These are phyloP conservation scores for Anethum foeniculum DNA, from an alignment of 140 eudicot genomes.

Conservation along the genomic window DNA sequence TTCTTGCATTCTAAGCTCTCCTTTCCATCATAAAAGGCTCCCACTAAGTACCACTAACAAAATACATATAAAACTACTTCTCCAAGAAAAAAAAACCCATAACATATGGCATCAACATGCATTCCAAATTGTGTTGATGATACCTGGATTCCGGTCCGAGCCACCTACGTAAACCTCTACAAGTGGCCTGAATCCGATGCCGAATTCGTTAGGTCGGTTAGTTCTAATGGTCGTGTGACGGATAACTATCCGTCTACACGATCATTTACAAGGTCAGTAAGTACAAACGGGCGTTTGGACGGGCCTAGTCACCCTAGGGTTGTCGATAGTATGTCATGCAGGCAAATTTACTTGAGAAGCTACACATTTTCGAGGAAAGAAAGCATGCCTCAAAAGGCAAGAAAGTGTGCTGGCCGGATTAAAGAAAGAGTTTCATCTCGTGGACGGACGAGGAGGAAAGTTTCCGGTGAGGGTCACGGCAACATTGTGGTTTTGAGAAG, in stretches of 20 bases:
- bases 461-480: constrained; percentile 16
- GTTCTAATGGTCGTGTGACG: constrained; percentile 22
- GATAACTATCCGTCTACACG: neutral
- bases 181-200: constrained; percentile 85
- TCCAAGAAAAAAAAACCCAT: neutral
- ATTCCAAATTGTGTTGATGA: constrained; percentile 57
- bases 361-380: constrained; percentile 75
- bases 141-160: constrained; percentile 54
- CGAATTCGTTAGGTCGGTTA: constrained; percentile 54
- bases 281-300: neutral
- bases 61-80: neutral
- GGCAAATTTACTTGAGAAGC: constrained; percentile 71
- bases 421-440: constrained; percentile 24
- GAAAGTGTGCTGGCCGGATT: constrained; percentile 41
- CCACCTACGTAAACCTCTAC: constrained; percentile 73
- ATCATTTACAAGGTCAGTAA: neutral
- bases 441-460: constrained; percentile 18
- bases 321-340: constrained; percentile 68
- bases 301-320: constrained; percentile 30
- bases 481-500: constrained; percentile 29
- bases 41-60: neutral
- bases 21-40: constrained; percentile 2
- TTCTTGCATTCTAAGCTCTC: constrained; percentile 10
- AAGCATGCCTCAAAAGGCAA: constrained; percentile 34
- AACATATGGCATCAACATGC: constrained; percentile 51